Conservation (phyloP, 1,284 basidiomycete genomes). For the Sphaerobolus stellatus region DNA sequence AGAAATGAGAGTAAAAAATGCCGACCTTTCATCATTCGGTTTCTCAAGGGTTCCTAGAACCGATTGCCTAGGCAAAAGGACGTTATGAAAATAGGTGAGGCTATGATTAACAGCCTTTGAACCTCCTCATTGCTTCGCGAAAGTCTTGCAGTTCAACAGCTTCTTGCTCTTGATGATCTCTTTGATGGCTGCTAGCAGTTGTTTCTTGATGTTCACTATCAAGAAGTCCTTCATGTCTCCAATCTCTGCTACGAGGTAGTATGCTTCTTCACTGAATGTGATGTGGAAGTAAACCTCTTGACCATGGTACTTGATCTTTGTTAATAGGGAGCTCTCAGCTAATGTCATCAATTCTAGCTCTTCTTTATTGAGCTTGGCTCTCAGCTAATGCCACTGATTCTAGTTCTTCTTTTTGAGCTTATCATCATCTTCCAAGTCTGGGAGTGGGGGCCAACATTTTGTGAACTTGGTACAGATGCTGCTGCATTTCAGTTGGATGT, state of each 20-base stretch:
- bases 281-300: not conserved
- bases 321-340: not conserved
- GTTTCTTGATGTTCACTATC: too few species aligned
- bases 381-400: too few species aligned
- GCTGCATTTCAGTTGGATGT: not conserved
- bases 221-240: too few species aligned
- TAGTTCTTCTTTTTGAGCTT: too few species aligned
- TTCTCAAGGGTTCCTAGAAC: slow-evolving; percentile 40
- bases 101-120: slow-evolving; percentile 38
- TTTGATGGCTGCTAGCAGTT: too few species aligned
- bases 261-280: not conserved
- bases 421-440: too few species aligned
- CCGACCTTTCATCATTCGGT: slow-evolving; percentile 43
- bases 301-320: not conserved
- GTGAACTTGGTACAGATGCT: not conserved
- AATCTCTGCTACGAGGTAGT: not conserved
- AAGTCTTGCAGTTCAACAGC: too few species aligned
- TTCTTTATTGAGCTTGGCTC: not conserved
- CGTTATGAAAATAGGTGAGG: slow-evolving; percentile 41
- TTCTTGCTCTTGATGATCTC: too few species aligned
- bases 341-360: not conserved
- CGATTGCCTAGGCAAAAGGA: slow-evolving; percentile 37
- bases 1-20: slow-evolving; percentile 36
- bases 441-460: not conserved
- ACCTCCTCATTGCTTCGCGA: slow-evolving; percentile 35